Conservation (phyloP, 257 asterid genomes). For the Gentiana dahurica region DNA sequence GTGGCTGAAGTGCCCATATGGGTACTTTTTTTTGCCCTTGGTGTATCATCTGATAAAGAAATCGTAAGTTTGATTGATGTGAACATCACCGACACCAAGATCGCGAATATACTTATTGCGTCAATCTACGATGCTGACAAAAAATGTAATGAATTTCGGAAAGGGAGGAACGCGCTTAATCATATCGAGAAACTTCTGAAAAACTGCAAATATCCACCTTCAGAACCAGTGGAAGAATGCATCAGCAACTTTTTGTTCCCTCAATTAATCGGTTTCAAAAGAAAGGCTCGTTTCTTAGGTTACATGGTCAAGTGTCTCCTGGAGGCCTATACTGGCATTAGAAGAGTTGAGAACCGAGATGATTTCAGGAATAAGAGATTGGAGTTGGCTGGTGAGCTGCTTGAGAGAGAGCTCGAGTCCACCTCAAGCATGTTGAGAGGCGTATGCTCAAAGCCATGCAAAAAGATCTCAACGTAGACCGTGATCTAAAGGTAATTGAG, state of each 20-base stretch:
- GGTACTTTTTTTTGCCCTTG: slow-evolving; percentile 79
- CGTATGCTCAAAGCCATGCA: slow-evolving; percentile 69
- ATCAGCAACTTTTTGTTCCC: slow-evolving; percentile 53
- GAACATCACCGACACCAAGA: slow-evolving; percentile 33
- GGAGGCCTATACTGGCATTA: slow-evolving; percentile 60
- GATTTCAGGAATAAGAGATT: slow-evolving; percentile 88
- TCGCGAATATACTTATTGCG: slow-evolving; percentile 46
- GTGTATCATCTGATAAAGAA: slow-evolving; percentile 61
- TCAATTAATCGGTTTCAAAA: slow-evolving; percentile 35
- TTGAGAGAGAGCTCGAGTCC: slow-evolving; percentile 76
- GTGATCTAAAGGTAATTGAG: slow-evolving; percentile 44
- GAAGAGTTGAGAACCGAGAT: slow-evolving; percentile 76
- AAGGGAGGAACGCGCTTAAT: slow-evolving; percentile 31
- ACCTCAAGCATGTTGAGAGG: slow-evolving; percentile 76
- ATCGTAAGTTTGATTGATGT: slow-evolving; percentile 49
- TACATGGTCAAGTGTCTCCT: slow-evolving; percentile 84
- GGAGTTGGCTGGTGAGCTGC: slow-evolving; percentile 82
- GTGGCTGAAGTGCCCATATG: slow-evolving; percentile 70
- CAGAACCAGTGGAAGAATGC: slow-evolving; percentile 66
- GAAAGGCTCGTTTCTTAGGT: slow-evolving; percentile 73
- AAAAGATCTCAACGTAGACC: slow-evolving; percentile 63
- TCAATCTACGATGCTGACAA: slow-evolving; percentile 74
- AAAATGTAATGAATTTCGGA: slow-evolving; percentile 48
- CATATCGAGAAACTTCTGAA: slow-evolving; percentile 36
- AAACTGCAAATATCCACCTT: slow-evolving; percentile 52